Evolutionary conservation across 1,139 yeast species (phyloP), one percentile per base, ranked within the genome.

Genomic region (Wickerhamomyces sp.): DNA sequence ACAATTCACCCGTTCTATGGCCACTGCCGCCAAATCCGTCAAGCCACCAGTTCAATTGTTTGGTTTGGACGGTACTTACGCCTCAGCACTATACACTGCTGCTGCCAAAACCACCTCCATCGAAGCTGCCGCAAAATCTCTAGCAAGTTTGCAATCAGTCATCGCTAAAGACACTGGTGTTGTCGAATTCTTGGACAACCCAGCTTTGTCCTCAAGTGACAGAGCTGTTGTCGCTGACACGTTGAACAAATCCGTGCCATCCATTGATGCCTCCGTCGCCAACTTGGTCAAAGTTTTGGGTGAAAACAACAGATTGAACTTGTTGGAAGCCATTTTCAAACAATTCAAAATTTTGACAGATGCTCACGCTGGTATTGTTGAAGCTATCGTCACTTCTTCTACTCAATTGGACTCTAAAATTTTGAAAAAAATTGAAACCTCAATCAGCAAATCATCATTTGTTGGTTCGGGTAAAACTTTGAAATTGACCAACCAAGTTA

Each of bases 61-160:
- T 58, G 98, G 98, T 47, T 69, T 91, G 50, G 96, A 89, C 52
- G 98, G 97, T 59, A 88, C 97, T 46, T 91, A 91, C 62, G 98
- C 98, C 54, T 75, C 87, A 44, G 96, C 99, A 33, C 75, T 91
- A 54, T 91, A 82, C 77, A 72, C 89, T 40, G 97, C 98, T 23
- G 84, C 97, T 39, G 82, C 81, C 49, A 85, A 85, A 72, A 79
- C 80, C 53, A 75, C 94, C 24, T 70, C 87, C 18, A 70, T 91
- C 50, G 89, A 79, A 44, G 66, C 76, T 55, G 78, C 95, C 35
- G 77, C 72, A 61, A 69, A 74, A 55, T 75, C 91, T 30, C 76
- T 93, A 54, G 61, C 64, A 51, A 66, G 76, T 51, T 64, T 91
- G 51, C 62, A 71, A 55, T 60, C 67, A 32, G 65, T 81, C 47